A percentile compares a stretch with the other conserved stretches of the same genome.
Evolutionary conservation across 1,284 basidiomycete genomes (phyloP).

Genomic region (Veloboletus limbatus): DNA sequence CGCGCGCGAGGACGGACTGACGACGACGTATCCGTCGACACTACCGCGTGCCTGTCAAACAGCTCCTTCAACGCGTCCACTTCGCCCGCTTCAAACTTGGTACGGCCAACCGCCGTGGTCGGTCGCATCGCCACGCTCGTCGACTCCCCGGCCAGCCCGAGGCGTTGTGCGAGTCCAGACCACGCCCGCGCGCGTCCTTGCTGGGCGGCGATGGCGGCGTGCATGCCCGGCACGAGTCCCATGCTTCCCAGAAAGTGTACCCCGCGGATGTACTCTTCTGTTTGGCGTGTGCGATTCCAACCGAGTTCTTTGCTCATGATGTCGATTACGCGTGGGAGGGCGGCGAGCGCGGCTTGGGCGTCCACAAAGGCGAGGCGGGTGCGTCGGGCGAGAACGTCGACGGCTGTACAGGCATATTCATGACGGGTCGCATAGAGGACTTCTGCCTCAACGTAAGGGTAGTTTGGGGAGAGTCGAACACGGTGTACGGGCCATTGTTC

Average conservation of each 20-base stretch:
- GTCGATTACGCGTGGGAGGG: conserved; percentile 84
- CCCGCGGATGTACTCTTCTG: conserved; percentile 58
- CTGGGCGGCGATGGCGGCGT: neutral
- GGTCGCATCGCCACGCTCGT: conserved; percentile 12
- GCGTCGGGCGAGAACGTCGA: conserved; percentile 91
- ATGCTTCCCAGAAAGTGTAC: conserved; percentile 72
- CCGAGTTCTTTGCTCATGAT: conserved; percentile 87
- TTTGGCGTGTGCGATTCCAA: conserved; percentile 65
- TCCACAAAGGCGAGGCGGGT: conserved; percentile 93
- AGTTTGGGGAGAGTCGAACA: conserved; percentile 68
- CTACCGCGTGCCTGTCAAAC: conserved; percentile 45
- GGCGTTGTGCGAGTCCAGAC: conserved; percentile 27
- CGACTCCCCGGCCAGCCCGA: conserved; percentile 21
- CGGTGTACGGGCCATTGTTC: conserved; percentile 86
- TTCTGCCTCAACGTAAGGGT: conserved; percentile 94
- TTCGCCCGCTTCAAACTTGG: conserved; percentile 70
- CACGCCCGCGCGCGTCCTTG: conserved; percentile 14
- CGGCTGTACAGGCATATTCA: conserved; percentile 89
- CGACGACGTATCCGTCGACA: neutral
- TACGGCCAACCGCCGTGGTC: conserved; percentile 41
- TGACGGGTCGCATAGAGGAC: conserved; percentile 86
- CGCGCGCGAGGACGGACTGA: too few species aligned
- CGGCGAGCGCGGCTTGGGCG: conserved; percentile 80
- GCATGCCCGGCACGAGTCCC: conserved; percentile 55
- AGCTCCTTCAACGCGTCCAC: conserved; percentile 56